Percentiles rank a stretch among this genome's conserved stretches.
Evolutionary conservation across 768 basidiomycete species (phyloP).

Genomic region (Lactarius indigo): DNA sequence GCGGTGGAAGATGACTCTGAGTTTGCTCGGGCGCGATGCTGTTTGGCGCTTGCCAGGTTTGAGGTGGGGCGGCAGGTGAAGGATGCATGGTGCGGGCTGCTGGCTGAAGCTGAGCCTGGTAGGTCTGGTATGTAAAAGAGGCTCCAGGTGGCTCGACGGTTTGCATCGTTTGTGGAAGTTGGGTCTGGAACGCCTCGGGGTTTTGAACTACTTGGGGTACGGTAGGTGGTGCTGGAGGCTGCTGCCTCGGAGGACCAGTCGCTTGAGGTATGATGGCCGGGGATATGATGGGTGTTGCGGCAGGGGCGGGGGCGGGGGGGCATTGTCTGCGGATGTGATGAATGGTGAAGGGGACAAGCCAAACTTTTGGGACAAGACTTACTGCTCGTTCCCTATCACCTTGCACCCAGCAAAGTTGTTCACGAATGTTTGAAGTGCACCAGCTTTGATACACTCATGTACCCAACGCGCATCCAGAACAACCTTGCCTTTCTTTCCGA

Average conservation of each 20-base stretch:
- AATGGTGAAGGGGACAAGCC: constrained; percentile 12
- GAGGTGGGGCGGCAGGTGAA: constrained; percentile 48
- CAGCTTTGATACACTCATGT: constrained; percentile 66
- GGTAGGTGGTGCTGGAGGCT: constrained; percentile 25
- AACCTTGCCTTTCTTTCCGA: constrained; percentile 74
- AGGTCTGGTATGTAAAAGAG: constrained; percentile 32
- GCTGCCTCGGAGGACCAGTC: constrained; percentile 22
- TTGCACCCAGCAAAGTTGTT: constrained; percentile 80
- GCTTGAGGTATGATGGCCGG: constrained; percentile 15
- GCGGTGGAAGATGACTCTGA: constrained; percentile 44
- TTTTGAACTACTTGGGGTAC: constrained; percentile 22
- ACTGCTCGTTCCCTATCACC: constrained; percentile 73
- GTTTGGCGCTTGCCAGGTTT: constrained; percentile 60
- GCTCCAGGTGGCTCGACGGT: constrained; percentile 28
- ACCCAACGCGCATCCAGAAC: constrained; percentile 75
- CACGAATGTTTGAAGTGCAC: constrained; percentile 68
- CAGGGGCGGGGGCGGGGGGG: constrained; percentile 14
- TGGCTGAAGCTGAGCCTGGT: constrained; percentile 39
- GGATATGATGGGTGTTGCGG: constrained; percentile 15
- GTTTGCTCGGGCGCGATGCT: constrained; percentile 65
- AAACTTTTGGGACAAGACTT: constrained; percentile 29
- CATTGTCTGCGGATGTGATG: constrained; percentile 3
- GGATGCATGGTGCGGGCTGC: constrained; percentile 43
- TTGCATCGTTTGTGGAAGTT: constrained; percentile 20
- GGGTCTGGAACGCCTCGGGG: constrained; percentile 19